phyloP scores from a whole-genome alignment of 257 asterid species.

The Cruciata laevipes region DNA sequence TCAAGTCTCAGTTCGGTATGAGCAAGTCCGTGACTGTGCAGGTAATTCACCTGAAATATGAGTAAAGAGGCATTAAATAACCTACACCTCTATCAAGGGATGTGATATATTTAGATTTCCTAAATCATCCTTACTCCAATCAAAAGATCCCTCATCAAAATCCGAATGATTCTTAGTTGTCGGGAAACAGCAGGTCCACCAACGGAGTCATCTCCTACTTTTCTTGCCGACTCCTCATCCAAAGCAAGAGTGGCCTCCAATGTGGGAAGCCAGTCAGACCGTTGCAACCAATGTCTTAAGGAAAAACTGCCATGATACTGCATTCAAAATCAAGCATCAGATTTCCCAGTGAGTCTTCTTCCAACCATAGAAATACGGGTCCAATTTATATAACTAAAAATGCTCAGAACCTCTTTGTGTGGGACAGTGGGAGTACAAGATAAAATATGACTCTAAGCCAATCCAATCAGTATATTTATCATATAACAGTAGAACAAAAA shows the following conservation, averaged over 20 bases:
- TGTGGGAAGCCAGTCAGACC: conserved; percentile 94
- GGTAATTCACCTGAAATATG: conserved; percentile 73
- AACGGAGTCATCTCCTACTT: conserved; percentile 81
- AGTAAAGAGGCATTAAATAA: conserved; percentile 12
- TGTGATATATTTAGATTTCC: conserved; percentile 9
- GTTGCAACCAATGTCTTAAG: conserved; percentile 95
- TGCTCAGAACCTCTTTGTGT: background rate
- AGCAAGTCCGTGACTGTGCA: conserved; percentile 96
- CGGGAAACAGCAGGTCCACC: conserved; percentile 95
- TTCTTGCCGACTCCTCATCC: conserved; percentile 80
- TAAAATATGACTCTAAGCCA: no score
- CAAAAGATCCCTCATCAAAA: conserved; percentile 86
- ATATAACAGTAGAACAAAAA: background rate
- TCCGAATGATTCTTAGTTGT: conserved; percentile 69
- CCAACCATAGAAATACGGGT: background rate
- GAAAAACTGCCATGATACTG: conserved; percentile 93
- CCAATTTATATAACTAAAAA: background rate
- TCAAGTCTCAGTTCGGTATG: conserved; percentile 92
- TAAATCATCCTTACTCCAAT: conserved; percentile 59
- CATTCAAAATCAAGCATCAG: conserved; percentile 9
- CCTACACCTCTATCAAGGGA: conserved; percentile 1
- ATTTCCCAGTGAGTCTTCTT: background rate
- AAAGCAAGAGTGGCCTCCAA: conserved; percentile 89
- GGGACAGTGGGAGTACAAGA: no score
- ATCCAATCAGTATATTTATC: conserved; percentile 4